Percentiles rank a stretch among this genome's conserved stretches.
phyloP scores from a whole-genome alignment of 2,329 filamentous ascomycete species.

The Leptodontidium sp. region DNA sequence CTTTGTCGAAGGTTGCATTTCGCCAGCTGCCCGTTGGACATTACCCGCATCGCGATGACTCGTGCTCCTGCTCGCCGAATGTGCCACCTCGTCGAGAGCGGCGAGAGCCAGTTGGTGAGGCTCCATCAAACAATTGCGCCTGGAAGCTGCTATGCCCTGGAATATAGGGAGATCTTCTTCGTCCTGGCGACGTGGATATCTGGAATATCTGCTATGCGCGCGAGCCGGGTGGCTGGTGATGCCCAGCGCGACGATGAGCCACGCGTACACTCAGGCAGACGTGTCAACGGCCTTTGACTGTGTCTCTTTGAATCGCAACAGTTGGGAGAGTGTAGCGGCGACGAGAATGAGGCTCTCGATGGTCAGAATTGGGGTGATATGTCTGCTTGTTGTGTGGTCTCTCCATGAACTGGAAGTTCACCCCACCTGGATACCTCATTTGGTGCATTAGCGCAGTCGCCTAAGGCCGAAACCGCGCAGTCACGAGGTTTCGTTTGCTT shows the following conservation, averaged over 20 bases:
- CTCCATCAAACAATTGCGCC: slow-evolving; percentile 37
- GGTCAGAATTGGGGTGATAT: slow-evolving; percentile 10
- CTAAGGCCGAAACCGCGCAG: slow-evolving; percentile 6
- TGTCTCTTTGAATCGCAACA: slow-evolving; percentile 18
- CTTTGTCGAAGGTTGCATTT: slow-evolving; percentile 35
- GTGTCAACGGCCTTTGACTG: slow-evolving; percentile 25
- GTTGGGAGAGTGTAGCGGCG: neutral
- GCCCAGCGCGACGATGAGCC: slow-evolving; percentile 30
- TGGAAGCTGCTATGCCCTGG: slow-evolving; percentile 6
- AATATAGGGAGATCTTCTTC: neutral
- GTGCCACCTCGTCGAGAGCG: slow-evolving; percentile 39
- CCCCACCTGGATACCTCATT: slow-evolving; percentile 21
- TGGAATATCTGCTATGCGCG: slow-evolving; percentile 16
- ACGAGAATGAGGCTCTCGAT: slow-evolving; percentile 17
- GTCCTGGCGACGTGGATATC: slow-evolving; percentile 15
- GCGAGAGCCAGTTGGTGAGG: slow-evolving; percentile 43
- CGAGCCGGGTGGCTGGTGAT: slow-evolving; percentile 30
- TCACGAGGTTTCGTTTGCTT: neutral
- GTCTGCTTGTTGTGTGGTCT: slow-evolving; percentile 12
- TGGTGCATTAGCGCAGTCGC: neutral
- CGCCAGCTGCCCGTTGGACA: slow-evolving; percentile 38
- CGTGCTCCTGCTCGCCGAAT: slow-evolving; percentile 25
- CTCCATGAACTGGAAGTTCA: slow-evolving; percentile 5
- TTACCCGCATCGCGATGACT: slow-evolving; percentile 38
- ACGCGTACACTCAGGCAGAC: slow-evolving; percentile 34